Evolutionary conservation across 176 grass and related monocot genomes (phyloP), one percentile per base, ranked within the genome.

Genomic region (Neostapfia colusana): DNA sequence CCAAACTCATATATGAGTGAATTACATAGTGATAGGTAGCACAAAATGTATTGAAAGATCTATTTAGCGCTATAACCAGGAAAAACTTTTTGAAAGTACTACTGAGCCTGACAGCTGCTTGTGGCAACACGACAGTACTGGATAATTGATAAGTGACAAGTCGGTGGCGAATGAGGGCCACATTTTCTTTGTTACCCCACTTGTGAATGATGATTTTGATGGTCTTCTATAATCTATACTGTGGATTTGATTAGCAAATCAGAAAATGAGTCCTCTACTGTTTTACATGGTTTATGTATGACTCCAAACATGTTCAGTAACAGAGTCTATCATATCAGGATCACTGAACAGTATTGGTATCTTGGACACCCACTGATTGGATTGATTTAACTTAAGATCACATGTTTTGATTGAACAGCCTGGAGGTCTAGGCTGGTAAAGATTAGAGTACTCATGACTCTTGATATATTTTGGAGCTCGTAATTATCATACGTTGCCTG

Each of bases 391-490:
- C 25, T 55, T n/a, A 48, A 24, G 28, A 17, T 40, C 56, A 11
- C 40, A 65, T 65, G 76, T 55, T 56, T 80, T 64, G 81, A 76
- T 76, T 79, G 46, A 80, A 84, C 81, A 5, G 13, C 35, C 12
- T 70, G 59, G 45, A 38, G 38, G 38, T 57, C 26, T 36, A 49
- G 21, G 31, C 20, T 6, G 56, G 45, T 66, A 42, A 79, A 65
- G 8, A 56, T 56, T 74, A 35, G 81, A 26, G 60, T 65, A 77
- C 66, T 71, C 77, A 36, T 2, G 2, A 56, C 26, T 63, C 48
- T 21, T 0, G 17, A 88, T 66, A 46, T 58, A 57, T 74, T 67
- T 76, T 6, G 56, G 54, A 63, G 48, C 36, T 64, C 16, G 28
- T 3, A 37, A 13, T 45, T 75, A 37, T 27, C 15, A 79, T 56